phyloP scores from a whole-genome alignment of 169 alveolate genomes.

The Plasmodium knowlesi region DNA sequence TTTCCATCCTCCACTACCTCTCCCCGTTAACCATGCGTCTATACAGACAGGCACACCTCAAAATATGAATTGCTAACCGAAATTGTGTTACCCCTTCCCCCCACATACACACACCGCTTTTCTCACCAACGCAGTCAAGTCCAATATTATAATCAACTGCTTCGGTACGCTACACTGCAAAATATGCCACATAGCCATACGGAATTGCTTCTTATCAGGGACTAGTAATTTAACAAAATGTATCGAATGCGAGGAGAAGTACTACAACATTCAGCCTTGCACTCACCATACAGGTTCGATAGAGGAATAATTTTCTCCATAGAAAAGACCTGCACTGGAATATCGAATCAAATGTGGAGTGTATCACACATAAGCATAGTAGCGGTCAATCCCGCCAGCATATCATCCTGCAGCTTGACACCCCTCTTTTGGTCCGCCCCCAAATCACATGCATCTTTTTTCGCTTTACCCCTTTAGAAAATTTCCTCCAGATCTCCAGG shows the following conservation, averaged over 20 bases:
- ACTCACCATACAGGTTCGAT: not conserved
- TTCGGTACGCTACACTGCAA: slow-evolving; percentile 45
- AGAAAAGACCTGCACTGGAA: no score
- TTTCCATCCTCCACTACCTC: not conserved
- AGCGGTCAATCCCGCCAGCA: not conserved
- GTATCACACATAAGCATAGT: no score
- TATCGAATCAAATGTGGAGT: no score
- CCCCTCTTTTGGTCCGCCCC: not conserved
- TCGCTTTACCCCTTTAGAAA: slow-evolving; percentile 17
- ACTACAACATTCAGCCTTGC: slow-evolving; percentile 12
- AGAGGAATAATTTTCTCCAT: not conserved
- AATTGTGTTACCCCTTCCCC: not conserved
- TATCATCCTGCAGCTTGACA: not conserved
- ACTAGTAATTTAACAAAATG: slow-evolving; percentile 32
- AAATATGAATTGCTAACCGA: not conserved
- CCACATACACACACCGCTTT: no score
- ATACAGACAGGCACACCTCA: not conserved
- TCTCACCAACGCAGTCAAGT: slow-evolving; percentile 14
- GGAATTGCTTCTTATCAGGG: slow-evolving; percentile 69
- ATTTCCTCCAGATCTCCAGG: not conserved
- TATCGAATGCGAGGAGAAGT: slow-evolving; percentile 31
- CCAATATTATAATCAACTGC: slow-evolving; percentile 24
- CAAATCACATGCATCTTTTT: not conserved
- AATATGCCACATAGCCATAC: slow-evolving; percentile 21
- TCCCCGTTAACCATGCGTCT: not conserved